Evolutionary conservation across 2,329 filamentous ascomycete genomes (phyloP), one percentile per base, ranked within the genome.

Genomic region (Fusarium sp.): DNA sequence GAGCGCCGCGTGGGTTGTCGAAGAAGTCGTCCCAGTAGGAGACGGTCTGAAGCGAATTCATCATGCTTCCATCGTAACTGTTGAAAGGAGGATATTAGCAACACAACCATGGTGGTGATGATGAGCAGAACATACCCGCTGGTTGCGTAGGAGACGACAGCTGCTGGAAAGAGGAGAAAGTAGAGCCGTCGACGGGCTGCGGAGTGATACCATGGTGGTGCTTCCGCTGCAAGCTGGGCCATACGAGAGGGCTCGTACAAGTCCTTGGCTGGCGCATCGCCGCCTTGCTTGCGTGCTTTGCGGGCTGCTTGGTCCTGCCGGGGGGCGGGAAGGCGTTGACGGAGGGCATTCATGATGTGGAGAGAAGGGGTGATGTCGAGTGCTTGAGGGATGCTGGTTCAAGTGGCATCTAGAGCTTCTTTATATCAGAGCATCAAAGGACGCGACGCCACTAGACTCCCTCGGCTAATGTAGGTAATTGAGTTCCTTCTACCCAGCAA

Each of bases 31-130:
- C 76, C 81, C 81, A 83, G 13, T 78, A 76, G 0, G 76, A 71
- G 0, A 83, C 74, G 0, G 80, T 77, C 65, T 86, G 83, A 1
- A 86, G 69, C 6, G 80, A 81, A 65, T 85, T 85, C 78, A 85
- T 83, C 79, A 86, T 83, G 16, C 79, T 81, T 3, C 82, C 82
- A 70, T 85, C 83, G 56, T 84, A 85, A 0, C 65, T 61, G 13
- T 38, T 27, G 36, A 29, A 16, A 11, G 36, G 23, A 9, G 16
- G 10, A 14, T 27, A 4, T 34, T 55, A 23, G 18, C 23, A 34
- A 54, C 11, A 14, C 23, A 34, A 54, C 11, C 8, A 31, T 16
- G 25, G 6, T 27, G 7, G 40, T 42, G 14, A 27, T 29, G 9
- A 18, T 16, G 36, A 16, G n/a, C 8, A 18, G 16, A 11, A 56